Percentiles rank a stretch among this genome's conserved stretches.
Evolutionary conservation across 1,284 basidiomycete genomes (phyloP).

Genomic region (Taiwanofungus camphoratus): DNA sequence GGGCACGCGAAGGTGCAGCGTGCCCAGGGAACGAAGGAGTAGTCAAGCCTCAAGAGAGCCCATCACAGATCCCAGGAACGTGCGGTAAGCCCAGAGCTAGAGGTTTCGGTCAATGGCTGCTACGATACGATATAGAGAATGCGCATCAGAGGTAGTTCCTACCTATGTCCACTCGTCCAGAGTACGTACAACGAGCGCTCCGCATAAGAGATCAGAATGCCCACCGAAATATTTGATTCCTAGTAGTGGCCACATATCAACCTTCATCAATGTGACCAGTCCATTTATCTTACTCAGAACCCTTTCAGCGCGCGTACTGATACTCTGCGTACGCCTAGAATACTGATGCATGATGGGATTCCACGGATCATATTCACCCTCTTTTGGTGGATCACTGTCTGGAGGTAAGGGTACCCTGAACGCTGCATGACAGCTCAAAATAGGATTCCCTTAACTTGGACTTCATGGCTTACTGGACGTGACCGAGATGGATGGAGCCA

Average conservation of each 20-base stretch:
- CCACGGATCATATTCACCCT: slow-evolving; percentile 34
- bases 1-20: slow-evolving; percentile 73
- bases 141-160: slow-evolving; percentile 15
- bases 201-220: slow-evolving; percentile 82
- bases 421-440: slow-evolving; percentile 28
- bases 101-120: background rate
- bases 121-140: background rate
- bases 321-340: slow-evolving; percentile 62
- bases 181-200: slow-evolving; percentile 69
- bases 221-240: slow-evolving; percentile 90
- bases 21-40: slow-evolving; percentile 80
- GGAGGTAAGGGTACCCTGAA: slow-evolving; percentile 40
- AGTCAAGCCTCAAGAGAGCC: slow-evolving; percentile 86
- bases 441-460: background rate
- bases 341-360: slow-evolving; percentile 58
- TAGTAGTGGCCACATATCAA: slow-evolving; percentile 50
- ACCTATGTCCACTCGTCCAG: slow-evolving; percentile 60
- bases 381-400: slow-evolving; percentile 14
- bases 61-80: slow-evolving; percentile 65
- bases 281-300: slow-evolving; percentile 66
- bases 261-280: slow-evolving; percentile 37
- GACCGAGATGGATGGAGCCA: slow-evolving; percentile 59
- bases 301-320: slow-evolving; percentile 58
- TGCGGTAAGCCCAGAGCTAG: slow-evolving; percentile 63
- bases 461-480: slow-evolving; percentile 44